phyloP scores from a whole-genome alignment of 1,284 basidiomycete genomes.

The Ceratobasidium sp. region DNA sequence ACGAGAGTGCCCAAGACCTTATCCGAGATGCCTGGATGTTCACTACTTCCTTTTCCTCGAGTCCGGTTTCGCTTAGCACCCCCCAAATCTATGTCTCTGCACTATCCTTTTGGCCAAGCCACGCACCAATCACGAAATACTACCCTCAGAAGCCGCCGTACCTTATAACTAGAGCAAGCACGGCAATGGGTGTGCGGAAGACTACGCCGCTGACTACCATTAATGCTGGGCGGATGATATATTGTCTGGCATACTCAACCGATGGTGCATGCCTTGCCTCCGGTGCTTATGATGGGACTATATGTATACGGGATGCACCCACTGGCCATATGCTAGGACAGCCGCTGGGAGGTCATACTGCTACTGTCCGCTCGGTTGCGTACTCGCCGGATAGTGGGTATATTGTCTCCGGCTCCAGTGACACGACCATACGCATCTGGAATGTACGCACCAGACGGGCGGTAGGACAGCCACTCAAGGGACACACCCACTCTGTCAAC shows the following conservation, averaged over 20 bases:
- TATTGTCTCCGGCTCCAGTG: constrained; percentile 12
- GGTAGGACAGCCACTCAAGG: not conserved
- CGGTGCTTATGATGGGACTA: constrained; percentile 26
- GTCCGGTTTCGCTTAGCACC: no score
- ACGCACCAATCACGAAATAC: not conserved
- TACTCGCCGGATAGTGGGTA: constrained; percentile 36
- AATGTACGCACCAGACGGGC: constrained; percentile 12
- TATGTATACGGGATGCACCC: constrained; percentile 44
- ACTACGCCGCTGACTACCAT: not conserved
- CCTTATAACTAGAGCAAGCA: not conserved
- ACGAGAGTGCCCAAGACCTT: not conserved
- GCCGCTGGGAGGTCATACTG: not conserved
- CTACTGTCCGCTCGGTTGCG: not conserved
- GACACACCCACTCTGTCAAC: constrained; percentile 7
- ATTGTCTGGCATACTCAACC: constrained; percentile 32
- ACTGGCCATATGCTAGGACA: not conserved
- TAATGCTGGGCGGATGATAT: not conserved
- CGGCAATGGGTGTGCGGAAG: not conserved
- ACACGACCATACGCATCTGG: constrained; percentile 11
- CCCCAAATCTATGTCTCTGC: no score
- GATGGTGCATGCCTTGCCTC: constrained; percentile 43
- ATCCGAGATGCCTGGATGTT: constrained; percentile 10
- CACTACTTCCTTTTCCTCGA: no score
- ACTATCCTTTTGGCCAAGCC: no score
- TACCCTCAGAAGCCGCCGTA: not conserved